Evolutionary conservation across 2,329 filamentous ascomycete species (phyloP), one percentile per base, ranked within the genome.

Genomic region (Triangularia verruculosa): DNA sequence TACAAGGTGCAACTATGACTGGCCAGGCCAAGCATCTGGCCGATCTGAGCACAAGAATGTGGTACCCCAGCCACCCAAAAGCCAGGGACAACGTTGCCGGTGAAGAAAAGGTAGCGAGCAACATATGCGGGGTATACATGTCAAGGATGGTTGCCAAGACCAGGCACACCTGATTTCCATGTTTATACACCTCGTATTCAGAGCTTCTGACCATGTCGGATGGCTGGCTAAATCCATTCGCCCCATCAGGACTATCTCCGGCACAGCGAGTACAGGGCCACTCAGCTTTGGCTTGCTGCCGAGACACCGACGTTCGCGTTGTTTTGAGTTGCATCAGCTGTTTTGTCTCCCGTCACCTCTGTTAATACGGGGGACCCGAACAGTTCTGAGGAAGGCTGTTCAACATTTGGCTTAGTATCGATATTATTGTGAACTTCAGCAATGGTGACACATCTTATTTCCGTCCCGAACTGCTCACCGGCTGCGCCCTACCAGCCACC

Each of bases 221-320:
- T 54, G 22, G 51, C 51, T 54, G 51, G 51, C 51, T 54, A 54
- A 54, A 54, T 54, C 22, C 22, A 54, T 54, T 54, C n/a, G 9
- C 51, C 22, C 51, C 20, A 25, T 54, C 25, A 9, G 22, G 20
- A 54, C 15, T 54, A 24, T 28, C 22, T 13, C 20, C 51, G 51
- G 20, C 24, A 27, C 51, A 54, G 51, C n/a, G n/a, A 47, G 6
- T 20, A 17, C 39, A n/a, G n/a, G 39, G 39, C n/a, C 39, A 11
- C 7, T 20, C 7, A 17, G 39, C n/a, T 47, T 11, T 17, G 39
- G 39, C 39, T 47, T 20, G 9, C 39, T 47, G 17, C 39, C 5
- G 39, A 47, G n/a, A 47, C 39, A 17, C 39, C 39, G 39, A 17
- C 20, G 1, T 8, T 47, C 39, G 39, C 20, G n/a, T 47, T 17